These are phyloP conservation scores for Penicillium sp. DNA, from an alignment of 2,329 filamentous ascomycete genomes.

Conservation along the genomic window DNA sequence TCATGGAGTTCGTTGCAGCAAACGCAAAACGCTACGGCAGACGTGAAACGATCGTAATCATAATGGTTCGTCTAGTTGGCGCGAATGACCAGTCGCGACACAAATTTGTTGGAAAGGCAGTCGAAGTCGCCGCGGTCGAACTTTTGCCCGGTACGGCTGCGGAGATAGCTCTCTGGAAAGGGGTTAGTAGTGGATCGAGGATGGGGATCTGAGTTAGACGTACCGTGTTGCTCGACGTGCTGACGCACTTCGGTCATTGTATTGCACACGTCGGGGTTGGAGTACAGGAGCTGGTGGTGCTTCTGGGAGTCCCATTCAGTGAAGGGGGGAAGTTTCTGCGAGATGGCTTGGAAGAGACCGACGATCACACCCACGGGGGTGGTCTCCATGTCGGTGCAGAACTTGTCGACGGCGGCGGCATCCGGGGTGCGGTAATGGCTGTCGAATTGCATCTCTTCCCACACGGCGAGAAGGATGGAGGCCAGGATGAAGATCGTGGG, in stretches of 20 bases:
- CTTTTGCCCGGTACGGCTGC: conserved; percentile 74
- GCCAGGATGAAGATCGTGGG: conserved; percentile 98
- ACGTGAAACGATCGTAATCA: conserved; percentile 26
- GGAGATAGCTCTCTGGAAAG: conserved; percentile 78
- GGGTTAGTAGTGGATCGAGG: conserved; percentile 42
- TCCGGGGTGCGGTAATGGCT: conserved; percentile 94
- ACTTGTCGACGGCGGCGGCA: conserved; percentile 81
- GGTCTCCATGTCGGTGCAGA: conserved; percentile 95
- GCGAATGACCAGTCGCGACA: conserved; percentile 93
- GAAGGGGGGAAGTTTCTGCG: conserved; percentile 89
- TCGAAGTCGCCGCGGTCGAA: conserved; percentile 94
- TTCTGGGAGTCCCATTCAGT: conserved; percentile 92
- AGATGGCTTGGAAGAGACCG: conserved; percentile 95
- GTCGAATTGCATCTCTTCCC: conserved; percentile 99
- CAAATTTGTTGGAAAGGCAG: conserved; percentile 93
- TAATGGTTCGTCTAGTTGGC: conserved; percentile 65
- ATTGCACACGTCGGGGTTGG: conserved; percentile 88
- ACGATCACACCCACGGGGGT: conserved; percentile 95
- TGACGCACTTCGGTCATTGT: conserved; percentile 94
- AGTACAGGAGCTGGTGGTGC: conserved; percentile 87
- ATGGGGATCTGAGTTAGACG: conserved; percentile 38
- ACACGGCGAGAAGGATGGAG: conserved; percentile 87
- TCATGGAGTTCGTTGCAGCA: conserved; percentile 22
- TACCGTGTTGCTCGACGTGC: conserved; percentile 92
- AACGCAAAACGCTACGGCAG: conserved; percentile 23